These are phyloP conservation scores for Russula earlei DNA, from an alignment of 768 basidiomycete species.

Conservation along the genomic window DNA sequence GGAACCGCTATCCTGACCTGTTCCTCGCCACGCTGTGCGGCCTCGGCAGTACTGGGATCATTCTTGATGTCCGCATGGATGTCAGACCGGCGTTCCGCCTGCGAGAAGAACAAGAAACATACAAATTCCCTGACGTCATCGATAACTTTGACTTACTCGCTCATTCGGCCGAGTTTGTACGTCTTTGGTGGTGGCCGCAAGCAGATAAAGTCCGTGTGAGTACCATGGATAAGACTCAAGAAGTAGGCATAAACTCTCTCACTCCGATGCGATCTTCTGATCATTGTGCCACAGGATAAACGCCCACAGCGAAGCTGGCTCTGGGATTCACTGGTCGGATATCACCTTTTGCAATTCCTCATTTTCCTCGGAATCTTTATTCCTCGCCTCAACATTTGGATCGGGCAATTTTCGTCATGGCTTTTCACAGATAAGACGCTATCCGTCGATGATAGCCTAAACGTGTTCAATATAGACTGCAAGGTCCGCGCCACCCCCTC, in stretches of 20 bases:
- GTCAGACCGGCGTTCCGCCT: constrained; percentile 80
- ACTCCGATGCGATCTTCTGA: constrained; percentile 6
- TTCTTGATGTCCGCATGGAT: constrained; percentile 65
- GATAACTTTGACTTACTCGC: constrained; percentile 46
- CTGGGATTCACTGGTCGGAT: constrained; percentile 62
- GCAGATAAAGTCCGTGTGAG: constrained; percentile 62
- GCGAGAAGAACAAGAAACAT: constrained; percentile 55
- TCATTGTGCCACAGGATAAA: constrained; percentile 34
- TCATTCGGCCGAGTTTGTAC: constrained; percentile 72
- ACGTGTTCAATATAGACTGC: constrained; percentile 90
- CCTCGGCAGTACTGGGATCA: constrained; percentile 82
- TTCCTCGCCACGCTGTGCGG: constrained; percentile 89
- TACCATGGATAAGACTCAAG: constrained; percentile 61
- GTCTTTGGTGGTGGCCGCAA: constrained; percentile 93
- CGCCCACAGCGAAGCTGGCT: constrained; percentile 50
- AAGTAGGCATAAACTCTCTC: constrained; percentile 41
- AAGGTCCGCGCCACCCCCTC: constrained; percentile 42
- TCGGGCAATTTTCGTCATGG: constrained; percentile 61
- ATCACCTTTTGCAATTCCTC: constrained; percentile 75
- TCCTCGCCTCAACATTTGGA: constrained; percentile 50
- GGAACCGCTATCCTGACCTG: constrained; percentile 53
- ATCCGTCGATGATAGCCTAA: constrained; percentile 67
- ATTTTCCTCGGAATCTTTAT: constrained; percentile 70
- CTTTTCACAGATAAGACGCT: constrained; percentile 45
- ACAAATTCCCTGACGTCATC: constrained; percentile 56